A percentile compares a stretch with the other conserved stretches of the same genome.
phyloP scores from a whole-genome alignment of 1,139 yeast species.

The Taphrina pruni region DNA sequence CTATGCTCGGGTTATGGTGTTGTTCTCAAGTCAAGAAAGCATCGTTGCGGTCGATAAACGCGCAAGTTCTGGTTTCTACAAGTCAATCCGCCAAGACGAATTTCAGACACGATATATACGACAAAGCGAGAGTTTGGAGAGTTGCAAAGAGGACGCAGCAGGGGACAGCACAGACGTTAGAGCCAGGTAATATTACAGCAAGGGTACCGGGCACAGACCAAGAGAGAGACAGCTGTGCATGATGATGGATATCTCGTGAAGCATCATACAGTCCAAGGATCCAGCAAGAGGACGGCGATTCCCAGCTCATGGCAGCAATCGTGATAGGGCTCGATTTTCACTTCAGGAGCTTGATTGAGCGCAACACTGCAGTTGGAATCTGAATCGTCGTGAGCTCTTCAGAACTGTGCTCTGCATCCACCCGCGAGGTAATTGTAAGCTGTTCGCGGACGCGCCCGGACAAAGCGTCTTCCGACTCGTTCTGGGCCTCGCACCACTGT shows the following conservation, averaged over 20 bases:
- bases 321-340: not conserved
- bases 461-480: not conserved
- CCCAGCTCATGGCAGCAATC: not conserved
- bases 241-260: too few relatives aligned
- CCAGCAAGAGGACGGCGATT: too few relatives aligned
- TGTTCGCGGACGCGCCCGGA: not conserved
- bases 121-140: not conserved
- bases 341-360: slow-evolving; percentile 6
- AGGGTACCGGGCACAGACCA: too few relatives aligned
- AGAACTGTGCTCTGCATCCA: not conserved
- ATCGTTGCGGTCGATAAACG: too few relatives aligned
- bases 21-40: not conserved
- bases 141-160: too few relatives aligned
- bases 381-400: slow-evolving; percentile 8
- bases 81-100: slow-evolving; percentile 4
- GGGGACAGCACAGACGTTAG: too few relatives aligned
- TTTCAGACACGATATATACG: slow-evolving; percentile 1
- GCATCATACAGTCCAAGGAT: too few relatives aligned
- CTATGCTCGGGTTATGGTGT: too few relatives aligned
- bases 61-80: not conserved
- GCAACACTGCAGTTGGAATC: not conserved
- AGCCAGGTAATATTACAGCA: too few relatives aligned
- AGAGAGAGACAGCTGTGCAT: too few relatives aligned
- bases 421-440: slow-evolving; percentile 5
- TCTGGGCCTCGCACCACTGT: not conserved